Evolutionary conservation across 2,329 filamentous ascomycete species (phyloP), one percentile per base, ranked within the genome.

Genomic region (Aureobasidium sp.): DNA sequence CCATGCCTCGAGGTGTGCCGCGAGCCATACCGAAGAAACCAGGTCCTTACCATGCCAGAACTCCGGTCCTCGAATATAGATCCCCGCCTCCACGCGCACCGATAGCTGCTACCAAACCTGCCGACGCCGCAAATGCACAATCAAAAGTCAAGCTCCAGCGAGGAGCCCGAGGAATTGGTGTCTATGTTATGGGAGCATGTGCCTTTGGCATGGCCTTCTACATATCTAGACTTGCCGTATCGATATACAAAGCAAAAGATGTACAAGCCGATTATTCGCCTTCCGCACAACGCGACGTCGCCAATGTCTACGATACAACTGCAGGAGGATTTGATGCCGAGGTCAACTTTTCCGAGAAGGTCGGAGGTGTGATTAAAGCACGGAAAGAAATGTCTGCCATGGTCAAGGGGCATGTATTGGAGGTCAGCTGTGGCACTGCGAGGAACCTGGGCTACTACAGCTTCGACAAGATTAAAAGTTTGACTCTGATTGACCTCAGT

Each of bases 371-470:
- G 59, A 75, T 70, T 29, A 67, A 67, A 48, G 71, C 73, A 56
- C 73, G 79, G 55, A 74, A 74, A 65, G 69, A 73, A 64, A 69
- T 81, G 29, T 72, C 74, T 3, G 64, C 67, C 39, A 70, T 72
- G 66, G 79, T 76, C 62, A 69, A 67, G 13, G 79, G 79, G 0
- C 72, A 81, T 68, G 78, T 81, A 15, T 67, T 81, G 39, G 79
- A 81, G 68, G 77, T 77, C 15, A 76, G 76, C 24, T 79, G 77
- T 50, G 79, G 79, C 7, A 81, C 79, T 0, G 79, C 78, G 17
- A 71, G 79, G 65, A 81, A 81, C 63, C 70, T 77, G 64, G 69
- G 72, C 13, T 80, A 77, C 70, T 81, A 78, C 67, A 71, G 66
- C 48, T 67, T 74, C 34, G 65, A 64, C 15, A 57, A 59, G 15